Base-by-base conservation (phyloP, 2,329 filamentous ascomycete species). In the Sclerotiophoma versabilis region DNA sequence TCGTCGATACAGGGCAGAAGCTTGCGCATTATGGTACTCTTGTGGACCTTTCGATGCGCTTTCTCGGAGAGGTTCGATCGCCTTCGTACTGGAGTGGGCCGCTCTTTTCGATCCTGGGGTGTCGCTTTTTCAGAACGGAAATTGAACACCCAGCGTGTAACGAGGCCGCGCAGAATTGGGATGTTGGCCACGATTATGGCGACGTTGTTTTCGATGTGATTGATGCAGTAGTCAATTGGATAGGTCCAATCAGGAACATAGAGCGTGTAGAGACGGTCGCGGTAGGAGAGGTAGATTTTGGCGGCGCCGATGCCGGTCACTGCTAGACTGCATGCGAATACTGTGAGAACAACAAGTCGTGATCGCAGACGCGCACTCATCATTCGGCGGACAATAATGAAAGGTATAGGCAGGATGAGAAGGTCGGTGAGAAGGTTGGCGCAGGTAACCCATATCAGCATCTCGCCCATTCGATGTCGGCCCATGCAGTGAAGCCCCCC, bases 161-260 rank as follows among this genome's bases (percentile, higher is more conserved):
- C 73, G 7, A 77, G 70, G 26, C 74, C 73, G 39, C 75, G 74
- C 17, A 77, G 66, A n/a, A 75, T 75, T 9, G 75, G 75, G 8
- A 77, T 66, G 51, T 75, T 76, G 30, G 75, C 75, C 9, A 76
- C 72, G 33, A 76, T 76, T 46, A 77, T 77, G 23, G 74, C 75
- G 30, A 76, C 75, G 46, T 74, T 76, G 58, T 75, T 76, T 45
- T 77, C 75, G 48, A 75, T 72, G 58, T 77, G 75, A 46, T 68
- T 77, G 63, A 76, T 74, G 54, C 73, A 76, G 59, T 69, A 77
- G 58, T 75, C 72, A 55, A 76, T 76, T 7, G 70, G 69, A 42
- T 75, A 77, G n/a, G 75, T 77, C 75, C 75, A 77, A 57, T 77
- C 75, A 5, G 71, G 64, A 12, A 71, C 65, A 55, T 70, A 72